A percentile compares a stretch with the other conserved stretches of the same genome.
These are phyloP conservation scores for Ceratobasidium sp. DNA, from an alignment of 1,284 basidiomycete species.

Conservation along the genomic window DNA sequence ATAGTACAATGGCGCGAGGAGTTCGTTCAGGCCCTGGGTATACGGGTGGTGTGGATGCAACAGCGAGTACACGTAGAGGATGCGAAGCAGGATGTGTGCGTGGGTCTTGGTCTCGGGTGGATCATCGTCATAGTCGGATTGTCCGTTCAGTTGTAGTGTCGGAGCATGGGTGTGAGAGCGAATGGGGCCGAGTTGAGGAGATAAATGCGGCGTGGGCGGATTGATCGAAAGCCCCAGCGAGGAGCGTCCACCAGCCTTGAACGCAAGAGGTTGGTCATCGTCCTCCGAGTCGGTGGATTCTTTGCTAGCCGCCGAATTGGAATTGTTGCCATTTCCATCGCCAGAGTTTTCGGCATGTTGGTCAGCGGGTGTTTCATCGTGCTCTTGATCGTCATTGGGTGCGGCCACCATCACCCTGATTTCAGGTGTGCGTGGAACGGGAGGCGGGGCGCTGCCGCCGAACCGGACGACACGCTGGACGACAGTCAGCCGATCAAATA, in stretches of 20 bases:
- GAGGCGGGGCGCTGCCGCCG: conserved; percentile 19
- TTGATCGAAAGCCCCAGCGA: conserved; percentile 45
- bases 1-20: conserved; percentile 50
- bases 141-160: conserved; percentile 10
- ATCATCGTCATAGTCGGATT: conserved; percentile 19
- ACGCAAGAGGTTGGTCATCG: conserved; percentile 20
- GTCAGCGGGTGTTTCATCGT: not conserved
- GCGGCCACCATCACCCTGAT: conserved; percentile 34
- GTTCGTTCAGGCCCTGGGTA: conserved; percentile 48
- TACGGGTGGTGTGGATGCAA: conserved; percentile 48
- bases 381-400: not conserved
- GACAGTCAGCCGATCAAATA: conserved; percentile 38
- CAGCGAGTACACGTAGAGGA: conserved; percentile 49
- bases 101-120: conserved; percentile 46
- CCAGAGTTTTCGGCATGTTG: conserved; percentile 10
- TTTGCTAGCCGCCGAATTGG: not conserved
- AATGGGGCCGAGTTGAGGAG: conserved; percentile 40
- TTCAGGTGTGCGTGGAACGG: conserved; percentile 36
- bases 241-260: conserved; percentile 31
- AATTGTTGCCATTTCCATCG: not conserved
- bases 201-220: conserved; percentile 44
- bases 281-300: conserved; percentile 14
- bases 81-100: conserved; percentile 48
- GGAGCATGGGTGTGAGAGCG: conserved; percentile 29
- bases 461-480: conserved; percentile 34